A percentile compares a stretch with the other conserved stretches of the same genome.
Conservation (phyloP, 2,329 filamentous ascomycete genomes). For the Hyphodiscus sp. region DNA sequence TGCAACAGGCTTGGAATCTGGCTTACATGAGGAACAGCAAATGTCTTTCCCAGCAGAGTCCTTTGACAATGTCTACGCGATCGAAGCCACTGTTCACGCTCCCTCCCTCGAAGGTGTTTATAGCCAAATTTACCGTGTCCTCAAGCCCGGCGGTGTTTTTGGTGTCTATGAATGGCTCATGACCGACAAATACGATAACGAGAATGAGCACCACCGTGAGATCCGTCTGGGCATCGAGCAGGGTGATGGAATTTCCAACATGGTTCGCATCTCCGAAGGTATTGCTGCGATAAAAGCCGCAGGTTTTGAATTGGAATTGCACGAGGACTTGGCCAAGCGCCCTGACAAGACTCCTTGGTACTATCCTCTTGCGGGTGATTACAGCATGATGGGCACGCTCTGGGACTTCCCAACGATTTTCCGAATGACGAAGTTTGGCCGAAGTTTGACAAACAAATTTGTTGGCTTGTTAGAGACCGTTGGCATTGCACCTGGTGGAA, state of each 20-base stretch:
- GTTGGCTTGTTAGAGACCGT: conserved; percentile 71
- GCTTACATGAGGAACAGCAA: conserved; percentile 48
- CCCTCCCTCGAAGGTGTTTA: conserved; percentile 89
- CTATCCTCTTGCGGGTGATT: conserved; percentile 81
- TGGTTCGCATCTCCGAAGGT: conserved; percentile 82
- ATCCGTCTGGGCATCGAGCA: conserved; percentile 93
- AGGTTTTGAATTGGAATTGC: conserved; percentile 75
- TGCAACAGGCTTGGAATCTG: neutral
- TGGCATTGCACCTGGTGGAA: conserved; percentile 70
- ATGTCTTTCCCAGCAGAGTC: conserved; percentile 89
- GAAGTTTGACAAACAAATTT: conserved; percentile 67
- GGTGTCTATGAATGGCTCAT: conserved; percentile 99
- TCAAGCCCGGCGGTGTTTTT: conserved; percentile 93
- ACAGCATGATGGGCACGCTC: conserved; percentile 73
- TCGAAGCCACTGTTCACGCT: conserved; percentile 94
- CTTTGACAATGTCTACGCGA: conserved; percentile 94
- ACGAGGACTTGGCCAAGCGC: conserved; percentile 81
- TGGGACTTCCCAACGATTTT: conserved; percentile 77
- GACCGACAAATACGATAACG: conserved; percentile 91
- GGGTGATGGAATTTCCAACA: conserved; percentile 95
- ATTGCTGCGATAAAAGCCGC: conserved; percentile 77
- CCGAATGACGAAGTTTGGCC: conserved; percentile 82
- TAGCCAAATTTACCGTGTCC: conserved; percentile 85
- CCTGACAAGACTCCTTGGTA: conserved; percentile 82
- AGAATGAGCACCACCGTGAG: conserved; percentile 77